A percentile compares a stretch with the other conserved stretches of the same genome.
These are phyloP conservation scores for Castanospermum australe DNA, from an alignment of 306 rosid species.

Conservation along the genomic window DNA sequence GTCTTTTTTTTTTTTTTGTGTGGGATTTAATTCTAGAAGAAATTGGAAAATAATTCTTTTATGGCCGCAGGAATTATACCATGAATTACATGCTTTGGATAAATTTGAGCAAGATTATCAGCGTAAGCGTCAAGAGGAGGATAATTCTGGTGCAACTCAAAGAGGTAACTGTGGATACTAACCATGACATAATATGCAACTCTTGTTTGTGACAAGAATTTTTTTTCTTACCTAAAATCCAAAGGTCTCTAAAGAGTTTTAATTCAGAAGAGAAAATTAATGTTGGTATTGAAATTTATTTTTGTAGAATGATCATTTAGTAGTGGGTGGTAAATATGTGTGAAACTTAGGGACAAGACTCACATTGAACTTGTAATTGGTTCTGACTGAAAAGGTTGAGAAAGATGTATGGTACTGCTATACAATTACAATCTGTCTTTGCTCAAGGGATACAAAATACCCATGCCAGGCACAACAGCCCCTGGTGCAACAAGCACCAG, in stretches of 20 bases:
- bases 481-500: too few species aligned
- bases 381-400: conserved; percentile 2
- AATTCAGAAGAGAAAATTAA: not conserved
- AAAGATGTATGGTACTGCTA: conserved; percentile 3
- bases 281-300: not conserved
- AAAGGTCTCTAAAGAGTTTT: not conserved
- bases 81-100: conserved; percentile 68
- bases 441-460: too few species aligned
- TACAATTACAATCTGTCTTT: too few species aligned
- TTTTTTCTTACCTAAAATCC: not conserved
- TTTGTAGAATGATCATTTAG: not conserved
- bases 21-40: not conserved
- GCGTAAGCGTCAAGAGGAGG: conserved; percentile 52
- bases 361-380: conserved; percentile 13
- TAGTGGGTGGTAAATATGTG: not conserved
- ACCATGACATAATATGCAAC: conserved; percentile 2
- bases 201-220: not conserved
- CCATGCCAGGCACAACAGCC: too few species aligned
- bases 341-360: not conserved
- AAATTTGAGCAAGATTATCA: conserved; percentile 65
- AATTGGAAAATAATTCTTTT: not conserved
- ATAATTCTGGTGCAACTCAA: conserved; percentile 23
- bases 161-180: conserved; percentile 42
- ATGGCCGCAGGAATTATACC: conserved; percentile 68
- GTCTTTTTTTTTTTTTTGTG: not conserved